phyloP scores from a whole-genome alignment of 2,329 filamentous ascomycete genomes.

The Monilinia fructigena region DNA sequence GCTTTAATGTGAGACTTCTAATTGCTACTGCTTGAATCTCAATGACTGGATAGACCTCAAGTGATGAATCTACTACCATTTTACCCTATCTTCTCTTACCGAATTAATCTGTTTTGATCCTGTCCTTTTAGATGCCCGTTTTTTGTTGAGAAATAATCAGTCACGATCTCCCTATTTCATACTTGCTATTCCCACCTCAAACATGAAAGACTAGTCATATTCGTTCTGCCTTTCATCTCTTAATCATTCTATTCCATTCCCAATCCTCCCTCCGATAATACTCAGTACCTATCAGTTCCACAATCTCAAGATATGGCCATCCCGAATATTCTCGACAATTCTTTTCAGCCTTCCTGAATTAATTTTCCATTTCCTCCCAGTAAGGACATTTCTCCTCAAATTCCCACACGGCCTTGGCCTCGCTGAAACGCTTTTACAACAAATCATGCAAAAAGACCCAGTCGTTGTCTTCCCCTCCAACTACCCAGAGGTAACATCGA shows the following conservation, averaged over 20 bases:
- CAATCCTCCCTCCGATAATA: background rate
- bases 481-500: background rate
- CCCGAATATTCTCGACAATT: background rate
- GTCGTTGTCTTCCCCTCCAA: background rate
- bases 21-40: background rate
- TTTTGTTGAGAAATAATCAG: background rate
- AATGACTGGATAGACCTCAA: background rate
- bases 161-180: background rate
- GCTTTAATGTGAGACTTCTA: accelerated
- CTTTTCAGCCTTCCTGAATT: background rate
- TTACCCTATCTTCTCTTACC: background rate
- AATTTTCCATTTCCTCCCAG: too few relatives aligned
- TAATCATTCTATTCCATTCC: background rate
- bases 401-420: background rate
- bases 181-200: background rate
- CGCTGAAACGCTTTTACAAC: too few relatives aligned
- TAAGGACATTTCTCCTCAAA: background rate
- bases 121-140: background rate
- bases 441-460: background rate
- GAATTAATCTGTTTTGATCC: background rate
- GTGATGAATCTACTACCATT: background rate
- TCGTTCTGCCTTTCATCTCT: background rate
- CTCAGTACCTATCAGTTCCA: background rate
- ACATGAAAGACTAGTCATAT: background rate
- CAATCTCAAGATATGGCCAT: background rate